phyloP scores from a whole-genome alignment of 2,329 filamentous ascomycete species.

The Dryadomyces quercivorus region DNA sequence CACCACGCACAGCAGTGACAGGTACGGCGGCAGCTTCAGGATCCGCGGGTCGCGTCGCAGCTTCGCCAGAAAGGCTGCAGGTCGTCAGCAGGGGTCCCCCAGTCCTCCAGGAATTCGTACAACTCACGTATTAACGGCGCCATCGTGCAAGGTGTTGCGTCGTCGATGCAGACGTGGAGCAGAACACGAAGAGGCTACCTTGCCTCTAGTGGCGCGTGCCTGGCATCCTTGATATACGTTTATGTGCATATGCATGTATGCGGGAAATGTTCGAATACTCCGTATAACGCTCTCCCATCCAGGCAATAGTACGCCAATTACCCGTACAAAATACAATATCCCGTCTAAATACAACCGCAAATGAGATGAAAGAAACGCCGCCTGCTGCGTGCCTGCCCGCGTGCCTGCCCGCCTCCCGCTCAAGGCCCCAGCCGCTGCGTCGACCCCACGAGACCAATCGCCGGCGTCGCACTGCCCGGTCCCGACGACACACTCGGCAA shows the following conservation, averaged over 20 bases:
- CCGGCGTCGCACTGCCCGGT: conserved; percentile 25
- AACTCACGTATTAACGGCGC: conserved; percentile 42
- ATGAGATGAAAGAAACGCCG: neutral
- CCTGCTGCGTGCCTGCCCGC: no score
- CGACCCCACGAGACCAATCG: conserved; percentile 50
- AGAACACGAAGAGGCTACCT: neutral
- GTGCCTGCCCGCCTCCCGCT: conserved; percentile 19
- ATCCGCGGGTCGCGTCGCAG: conserved; percentile 72
- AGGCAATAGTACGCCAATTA: neutral
- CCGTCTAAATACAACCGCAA: neutral
- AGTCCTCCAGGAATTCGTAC: neutral
- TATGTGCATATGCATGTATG: neutral
- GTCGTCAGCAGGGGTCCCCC: conserved; percentile 1
- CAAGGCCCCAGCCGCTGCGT: conserved; percentile 59
- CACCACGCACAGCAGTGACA: conserved; percentile 74
- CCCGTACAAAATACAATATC: neutral
- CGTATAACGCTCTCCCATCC: no score
- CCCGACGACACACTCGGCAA: conserved; percentile 41
- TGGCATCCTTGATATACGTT: neutral
- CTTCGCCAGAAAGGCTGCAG: conserved; percentile 46
- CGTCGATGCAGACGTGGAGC: neutral
- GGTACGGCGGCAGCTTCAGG: conserved; percentile 72
- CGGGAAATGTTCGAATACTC: no score
- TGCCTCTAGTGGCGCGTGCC: neutral
- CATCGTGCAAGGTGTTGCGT: conserved; percentile 23